These are phyloP conservation scores for Nothophoma quercina DNA, from an alignment of 2,329 filamentous ascomycete genomes.

Conservation along the genomic window DNA sequence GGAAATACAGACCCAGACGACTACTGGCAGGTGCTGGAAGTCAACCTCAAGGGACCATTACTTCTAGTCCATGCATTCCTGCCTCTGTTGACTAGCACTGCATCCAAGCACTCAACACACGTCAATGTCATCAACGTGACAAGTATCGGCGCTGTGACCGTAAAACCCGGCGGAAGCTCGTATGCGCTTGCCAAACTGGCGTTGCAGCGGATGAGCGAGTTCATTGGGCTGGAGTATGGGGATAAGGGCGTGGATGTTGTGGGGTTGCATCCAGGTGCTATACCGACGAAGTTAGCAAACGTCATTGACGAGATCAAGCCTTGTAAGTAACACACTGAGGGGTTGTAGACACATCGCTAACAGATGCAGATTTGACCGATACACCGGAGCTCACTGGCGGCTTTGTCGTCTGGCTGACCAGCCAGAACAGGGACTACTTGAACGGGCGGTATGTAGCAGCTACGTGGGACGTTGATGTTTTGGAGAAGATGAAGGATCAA, in stretches of 20 bases:
- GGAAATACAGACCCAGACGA: slow-evolving; percentile 46
- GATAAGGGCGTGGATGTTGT: slow-evolving; percentile 32
- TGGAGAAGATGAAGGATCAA: slow-evolving; percentile 29
- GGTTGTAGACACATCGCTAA: background rate
- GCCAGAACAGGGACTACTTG: slow-evolving; percentile 28
- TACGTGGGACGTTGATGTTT: slow-evolving; percentile 37
- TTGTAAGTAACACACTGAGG: background rate
- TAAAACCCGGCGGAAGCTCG: slow-evolving; percentile 22
- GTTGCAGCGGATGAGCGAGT: slow-evolving; percentile 59
- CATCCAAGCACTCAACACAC: slow-evolving; percentile 42
- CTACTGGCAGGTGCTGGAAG: slow-evolving; percentile 56
- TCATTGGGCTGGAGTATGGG: slow-evolving; percentile 53
- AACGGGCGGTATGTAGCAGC: slow-evolving; percentile 24
- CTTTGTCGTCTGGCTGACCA: slow-evolving; percentile 33
- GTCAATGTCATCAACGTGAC: slow-evolving; percentile 56
- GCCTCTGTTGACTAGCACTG: slow-evolving; percentile 48
- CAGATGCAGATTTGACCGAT: slow-evolving; percentile 9
- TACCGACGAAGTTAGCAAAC: slow-evolving; percentile 29
- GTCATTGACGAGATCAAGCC: slow-evolving; percentile 3
- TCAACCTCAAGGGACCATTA: slow-evolving; percentile 60
- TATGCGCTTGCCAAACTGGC: slow-evolving; percentile 62
- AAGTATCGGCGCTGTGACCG: slow-evolving; percentile 52
- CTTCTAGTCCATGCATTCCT: slow-evolving; percentile 57
- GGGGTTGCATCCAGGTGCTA: slow-evolving; percentile 39
- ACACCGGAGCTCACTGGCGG: slow-evolving; percentile 21